Conservation (phyloP, 306 rosid genomes). For the Prunus mume region DNA sequence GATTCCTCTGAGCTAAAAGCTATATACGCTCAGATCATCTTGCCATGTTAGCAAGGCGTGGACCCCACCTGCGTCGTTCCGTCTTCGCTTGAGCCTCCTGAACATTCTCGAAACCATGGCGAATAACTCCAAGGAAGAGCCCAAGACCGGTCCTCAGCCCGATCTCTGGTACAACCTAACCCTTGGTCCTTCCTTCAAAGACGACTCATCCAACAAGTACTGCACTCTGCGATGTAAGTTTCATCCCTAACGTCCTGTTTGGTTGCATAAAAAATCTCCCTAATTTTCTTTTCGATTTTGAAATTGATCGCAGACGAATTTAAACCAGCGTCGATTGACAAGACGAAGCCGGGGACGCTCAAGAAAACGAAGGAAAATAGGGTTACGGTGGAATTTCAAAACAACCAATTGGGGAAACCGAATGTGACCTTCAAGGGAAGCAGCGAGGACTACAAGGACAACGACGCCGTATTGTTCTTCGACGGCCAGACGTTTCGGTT, state of each 20-base stretch:
- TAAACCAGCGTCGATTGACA: conserved; percentile 91
- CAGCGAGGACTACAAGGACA: conserved; percentile 80
- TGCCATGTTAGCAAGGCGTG: conserved; percentile 18
- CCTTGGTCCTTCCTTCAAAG: conserved; percentile 81
- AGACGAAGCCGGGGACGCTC: conserved; percentile 64
- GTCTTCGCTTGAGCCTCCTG: conserved; percentile 9
- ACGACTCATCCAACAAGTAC: conserved; percentile 69
- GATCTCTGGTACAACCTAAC: conserved; percentile 82
- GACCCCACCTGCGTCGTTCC: not conserved
- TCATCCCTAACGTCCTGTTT: not conserved
- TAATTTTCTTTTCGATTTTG: not conserved
- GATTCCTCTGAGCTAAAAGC: not conserved
- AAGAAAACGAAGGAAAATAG: conserved; percentile 82
- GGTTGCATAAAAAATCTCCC: conserved; percentile 15
- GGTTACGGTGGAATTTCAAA: conserved; percentile 79
- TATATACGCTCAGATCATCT: not conserved
- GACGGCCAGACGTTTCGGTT: conserved; percentile 71
- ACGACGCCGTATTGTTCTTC: conserved; percentile 82
- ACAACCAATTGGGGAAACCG: conserved; percentile 84
- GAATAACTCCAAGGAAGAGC: conserved; percentile 77
- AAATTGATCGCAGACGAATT: conserved; percentile 60
- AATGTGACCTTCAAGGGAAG: conserved; percentile 88
- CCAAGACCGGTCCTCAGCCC: conserved; percentile 71
- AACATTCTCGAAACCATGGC: conserved; percentile 40
- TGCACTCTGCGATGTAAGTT: conserved; percentile 91